Evolutionary conservation across 257 asterid species (phyloP).

Genomic region (Rauvolfia tetraphylla): DNA sequence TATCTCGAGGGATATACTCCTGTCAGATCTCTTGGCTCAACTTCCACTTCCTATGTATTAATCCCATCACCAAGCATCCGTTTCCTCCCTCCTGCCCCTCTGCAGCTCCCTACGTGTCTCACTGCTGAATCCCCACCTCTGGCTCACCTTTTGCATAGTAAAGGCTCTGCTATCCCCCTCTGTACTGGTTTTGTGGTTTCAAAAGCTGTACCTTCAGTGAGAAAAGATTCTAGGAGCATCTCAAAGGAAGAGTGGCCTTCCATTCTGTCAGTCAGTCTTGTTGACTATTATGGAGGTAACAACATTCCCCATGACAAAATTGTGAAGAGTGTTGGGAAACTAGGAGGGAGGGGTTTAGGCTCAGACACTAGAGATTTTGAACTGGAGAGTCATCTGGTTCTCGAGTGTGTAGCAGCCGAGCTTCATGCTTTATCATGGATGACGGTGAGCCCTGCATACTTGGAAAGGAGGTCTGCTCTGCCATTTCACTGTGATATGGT

Average conservation of each 20-base stretch:
- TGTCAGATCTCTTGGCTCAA: slow-evolving; percentile 79
- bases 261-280: slow-evolving; percentile 68
- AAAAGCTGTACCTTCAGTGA: slow-evolving; percentile 89
- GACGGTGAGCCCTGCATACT: slow-evolving; percentile 87
- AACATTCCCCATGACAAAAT: slow-evolving; percentile 51
- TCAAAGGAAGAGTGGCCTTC: slow-evolving; percentile 99
- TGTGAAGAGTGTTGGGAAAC: slow-evolving; percentile 49
- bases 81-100: slow-evolving; percentile 75
- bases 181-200: slow-evolving; percentile 89
- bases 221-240: slow-evolving; percentile 52
- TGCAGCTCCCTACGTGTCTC: slow-evolving; percentile 92
- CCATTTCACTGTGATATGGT: slow-evolving; percentile 97
- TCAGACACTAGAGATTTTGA: slow-evolving; percentile 64
- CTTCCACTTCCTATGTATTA: slow-evolving; percentile 72
- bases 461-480: slow-evolving; percentile 82
- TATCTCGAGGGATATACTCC: slow-evolving; percentile 96
- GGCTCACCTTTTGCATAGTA: slow-evolving; percentile 95
- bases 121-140: slow-evolving; percentile 98
- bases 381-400: slow-evolving; percentile 58
- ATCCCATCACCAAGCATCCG: slow-evolving; percentile 93
- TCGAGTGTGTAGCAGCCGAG: slow-evolving; percentile 83
- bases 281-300: slow-evolving; percentile 85
- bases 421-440: slow-evolving; percentile 98
- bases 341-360: slow-evolving; percentile 48
- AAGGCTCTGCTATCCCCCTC: slow-evolving; percentile 88